phyloP scores from a whole-genome alignment of 2,329 filamentous ascomycete species.

The Coniochaeta ligniaria region DNA sequence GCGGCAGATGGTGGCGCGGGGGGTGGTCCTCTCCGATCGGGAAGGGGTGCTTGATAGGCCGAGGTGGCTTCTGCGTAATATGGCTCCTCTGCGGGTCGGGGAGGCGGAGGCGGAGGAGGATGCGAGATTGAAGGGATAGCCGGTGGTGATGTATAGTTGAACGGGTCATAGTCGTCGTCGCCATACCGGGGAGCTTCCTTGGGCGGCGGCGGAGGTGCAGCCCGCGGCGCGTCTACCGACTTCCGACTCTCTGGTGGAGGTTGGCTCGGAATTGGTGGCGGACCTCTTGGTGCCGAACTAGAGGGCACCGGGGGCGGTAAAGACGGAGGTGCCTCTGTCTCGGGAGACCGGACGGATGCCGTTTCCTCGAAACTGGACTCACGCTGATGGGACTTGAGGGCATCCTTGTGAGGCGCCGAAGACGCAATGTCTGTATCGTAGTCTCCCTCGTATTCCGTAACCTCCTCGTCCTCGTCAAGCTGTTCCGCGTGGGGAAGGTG shows the following conservation, averaged over 20 bases:
- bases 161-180: slow-evolving; percentile 66
- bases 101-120: slow-evolving; percentile 22
- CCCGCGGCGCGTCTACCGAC: slow-evolving; percentile 66
- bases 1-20: slow-evolving; percentile 25
- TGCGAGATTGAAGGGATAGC: slow-evolving; percentile 16
- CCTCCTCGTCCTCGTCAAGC: slow-evolving; percentile 67
- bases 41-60: slow-evolving; percentile 32
- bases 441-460: slow-evolving; percentile 93
- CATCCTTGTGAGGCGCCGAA: slow-evolving; percentile 90
- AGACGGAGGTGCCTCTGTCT: slow-evolving; percentile 33
- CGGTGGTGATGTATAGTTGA: slow-evolving; percentile 40
- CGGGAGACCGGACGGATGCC: slow-evolving; percentile 51
- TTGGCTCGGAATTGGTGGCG: slow-evolving; percentile 59
- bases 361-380: slow-evolving; percentile 71
- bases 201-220: slow-evolving; percentile 58
- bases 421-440: slow-evolving; percentile 97
- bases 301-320: slow-evolving; percentile 50
- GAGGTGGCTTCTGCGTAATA: slow-evolving; percentile 36
- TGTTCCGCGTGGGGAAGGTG: slow-evolving; percentile 42
- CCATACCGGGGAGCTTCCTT: slow-evolving; percentile 33
- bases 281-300: slow-evolving; percentile 45
- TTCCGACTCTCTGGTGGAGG: slow-evolving; percentile 46
- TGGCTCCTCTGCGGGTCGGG: slow-evolving; percentile 36
- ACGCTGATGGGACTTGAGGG: slow-evolving; percentile 72
- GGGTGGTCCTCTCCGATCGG: slow-evolving; percentile 38